Base-by-base conservation (phyloP, 2,329 filamentous ascomycete genomes). In the Graphium sp. region DNA sequence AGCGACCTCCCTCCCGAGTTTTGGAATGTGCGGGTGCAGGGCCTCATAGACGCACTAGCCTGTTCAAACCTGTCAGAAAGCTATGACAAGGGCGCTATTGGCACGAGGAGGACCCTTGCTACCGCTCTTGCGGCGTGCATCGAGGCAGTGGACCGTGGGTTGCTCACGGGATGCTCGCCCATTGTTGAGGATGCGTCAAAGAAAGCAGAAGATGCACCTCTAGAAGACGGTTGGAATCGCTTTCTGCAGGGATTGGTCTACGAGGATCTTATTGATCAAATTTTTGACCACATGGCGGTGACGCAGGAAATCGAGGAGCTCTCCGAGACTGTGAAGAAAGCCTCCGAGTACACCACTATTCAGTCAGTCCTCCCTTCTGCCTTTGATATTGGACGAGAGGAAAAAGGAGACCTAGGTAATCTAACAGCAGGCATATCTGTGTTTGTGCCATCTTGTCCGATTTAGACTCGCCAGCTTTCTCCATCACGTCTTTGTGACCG, bases 1-100 rank as follows among this genome's bases (percentile, higher is more conserved):
- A 60, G 61, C 28, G 65, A 73, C 34, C 55, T 87, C 3, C 60
- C 68, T 0, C 44, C 55, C 2, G 65, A 67, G 4, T 81, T 79
- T 47, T 83, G 75, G 74, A 59, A 58, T 19, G 55, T 60, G n/a
- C 60, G 67, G 24, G 55, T 76, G 15, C 62, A 69, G 37, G 60
- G 61, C 2, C 47, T 82, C 11, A 55, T 81, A 39, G 52, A 56
- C 39, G 60, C 69, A 40, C 54, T 87, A 30, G 72, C 63, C 7
- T 62, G 72, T 18, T 76, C 71, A 2, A 70, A 81, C 28, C 55
- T 87, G 18, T 83, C 76, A 2, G 80, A 87, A 47, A 83, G 76
- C 45, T 87, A 84, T 42, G 80, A 87, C 46, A 83, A 83, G 48
- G 79, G 76, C 10, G 61, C 70, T 1, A 52, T 87, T 38, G 80